These are phyloP conservation scores for Leccinum pachyderme DNA, from an alignment of 1,284 basidiomycete species.

Conservation along the genomic window DNA sequence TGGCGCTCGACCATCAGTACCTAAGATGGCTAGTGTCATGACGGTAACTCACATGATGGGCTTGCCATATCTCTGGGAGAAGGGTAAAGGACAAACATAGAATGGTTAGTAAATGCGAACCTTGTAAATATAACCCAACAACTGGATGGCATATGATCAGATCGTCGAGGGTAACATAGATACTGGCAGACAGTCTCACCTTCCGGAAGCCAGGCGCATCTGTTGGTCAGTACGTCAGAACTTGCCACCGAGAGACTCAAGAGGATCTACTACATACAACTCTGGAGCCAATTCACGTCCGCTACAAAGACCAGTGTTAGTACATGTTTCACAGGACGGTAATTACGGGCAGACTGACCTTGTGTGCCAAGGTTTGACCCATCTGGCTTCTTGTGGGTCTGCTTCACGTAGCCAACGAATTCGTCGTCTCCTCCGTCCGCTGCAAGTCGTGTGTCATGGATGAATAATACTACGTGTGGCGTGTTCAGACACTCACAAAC, in stretches of 20 bases:
- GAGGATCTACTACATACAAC: not conserved
- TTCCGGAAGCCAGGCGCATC: slow-evolving; percentile 10
- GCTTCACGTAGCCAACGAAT: slow-evolving; percentile 41
- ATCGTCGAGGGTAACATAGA: not conserved
- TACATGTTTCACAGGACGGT: not conserved
- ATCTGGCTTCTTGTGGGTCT: slow-evolving; percentile 42
- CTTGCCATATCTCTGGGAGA: slow-evolving; percentile 4
- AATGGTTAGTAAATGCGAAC: not conserved
- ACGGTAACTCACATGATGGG: slow-evolving; percentile 4
- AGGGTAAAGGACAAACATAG: not conserved
- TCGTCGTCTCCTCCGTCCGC: slow-evolving; percentile 42
- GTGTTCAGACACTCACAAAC: slow-evolving; percentile 35
- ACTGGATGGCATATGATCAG: not conserved
- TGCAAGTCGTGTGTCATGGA: slow-evolving; percentile 14
- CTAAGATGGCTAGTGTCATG: not conserved
- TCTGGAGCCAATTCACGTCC: slow-evolving; percentile 8
- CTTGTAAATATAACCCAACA: slow-evolving; percentile 8
- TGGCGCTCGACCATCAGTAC: slow-evolving; percentile 19
- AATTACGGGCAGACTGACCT: not conserved
- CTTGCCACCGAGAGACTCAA: not conserved
- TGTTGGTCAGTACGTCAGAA: not conserved
- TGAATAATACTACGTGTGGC: not conserved
- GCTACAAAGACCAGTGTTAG: not conserved
- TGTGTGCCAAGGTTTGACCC: slow-evolving; percentile 44
- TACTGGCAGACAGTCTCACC: not conserved